These are phyloP conservation scores for Mesotaenium endlicherianum DNA, from an alignment of 139 green algal genomes.

Conservation along the genomic window DNA sequence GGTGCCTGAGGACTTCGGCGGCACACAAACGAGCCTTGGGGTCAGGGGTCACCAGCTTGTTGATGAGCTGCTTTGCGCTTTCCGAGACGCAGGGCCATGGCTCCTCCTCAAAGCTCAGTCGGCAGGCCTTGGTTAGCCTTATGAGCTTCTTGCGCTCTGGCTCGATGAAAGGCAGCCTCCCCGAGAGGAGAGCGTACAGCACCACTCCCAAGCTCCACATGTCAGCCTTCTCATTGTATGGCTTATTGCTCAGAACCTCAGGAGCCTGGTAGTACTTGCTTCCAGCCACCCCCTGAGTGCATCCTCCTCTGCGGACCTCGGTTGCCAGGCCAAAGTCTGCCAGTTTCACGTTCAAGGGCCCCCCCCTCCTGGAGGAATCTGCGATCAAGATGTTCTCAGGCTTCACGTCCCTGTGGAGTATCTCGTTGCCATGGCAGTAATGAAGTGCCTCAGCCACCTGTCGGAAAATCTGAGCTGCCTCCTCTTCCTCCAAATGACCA, in stretches of 20 bases:
- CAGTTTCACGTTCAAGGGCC: not conserved
- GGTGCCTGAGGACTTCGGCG: not conserved
- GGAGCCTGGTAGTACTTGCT: slow-evolving; percentile 7
- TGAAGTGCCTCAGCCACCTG: not conserved
- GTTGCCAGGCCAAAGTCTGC: slow-evolving; percentile 15
- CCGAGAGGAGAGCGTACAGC: slow-evolving; percentile 26
- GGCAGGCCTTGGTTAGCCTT: not conserved
- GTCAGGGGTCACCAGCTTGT: slow-evolving; percentile 7
- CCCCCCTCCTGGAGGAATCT: not conserved
- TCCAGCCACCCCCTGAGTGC: not conserved
- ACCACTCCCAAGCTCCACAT: slow-evolving; percentile 5
- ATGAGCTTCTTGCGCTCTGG: not conserved
- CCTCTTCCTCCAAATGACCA: not conserved
- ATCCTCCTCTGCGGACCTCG: not conserved
- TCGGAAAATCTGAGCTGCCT: not conserved
- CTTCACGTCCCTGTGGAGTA: not conserved
- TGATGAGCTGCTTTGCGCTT: slow-evolving; percentile 4
- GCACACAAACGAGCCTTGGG: not conserved
- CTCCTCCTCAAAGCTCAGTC: not conserved
- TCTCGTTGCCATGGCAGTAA: not conserved
- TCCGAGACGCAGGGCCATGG: not conserved
- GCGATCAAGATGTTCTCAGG: not conserved
- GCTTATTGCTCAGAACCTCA: not conserved
- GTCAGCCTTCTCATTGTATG: slow-evolving; percentile 13
- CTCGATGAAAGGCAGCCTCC: not conserved